Percentiles rank a stretch among this genome's conserved stretches.
These are phyloP conservation scores for Monilinia aucupariae DNA, from an alignment of 2,329 filamentous ascomycete genomes.

Conservation along the genomic window DNA sequence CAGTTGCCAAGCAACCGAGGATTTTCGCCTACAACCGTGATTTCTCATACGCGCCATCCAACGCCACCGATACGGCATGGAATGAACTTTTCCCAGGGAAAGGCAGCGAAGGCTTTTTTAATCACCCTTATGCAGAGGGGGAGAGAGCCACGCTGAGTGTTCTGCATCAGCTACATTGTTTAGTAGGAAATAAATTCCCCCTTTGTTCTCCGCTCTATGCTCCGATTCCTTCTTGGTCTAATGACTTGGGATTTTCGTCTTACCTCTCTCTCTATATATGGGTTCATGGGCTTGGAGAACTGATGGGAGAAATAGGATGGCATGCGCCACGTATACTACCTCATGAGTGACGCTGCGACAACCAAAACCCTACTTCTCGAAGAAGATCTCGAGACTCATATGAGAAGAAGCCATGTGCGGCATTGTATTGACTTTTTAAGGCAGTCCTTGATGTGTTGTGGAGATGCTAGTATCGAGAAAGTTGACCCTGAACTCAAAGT, in stretches of 20 bases:
- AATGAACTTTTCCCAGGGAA: background rate
- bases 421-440: slow-evolving; percentile 23
- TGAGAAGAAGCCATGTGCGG: slow-evolving; percentile 4
- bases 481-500: background rate
- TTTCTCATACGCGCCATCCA: slow-evolving; percentile 9
- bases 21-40: background rate
- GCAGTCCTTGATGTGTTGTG: slow-evolving; percentile 21
- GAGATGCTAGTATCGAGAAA: slow-evolving; percentile 17
- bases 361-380: background rate
- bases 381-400: background rate
- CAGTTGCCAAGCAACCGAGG: background rate
- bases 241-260: too few relatives aligned
- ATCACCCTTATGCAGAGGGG: background rate
- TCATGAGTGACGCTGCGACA: background rate
- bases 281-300: too few relatives aligned
- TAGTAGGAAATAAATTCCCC: background rate
- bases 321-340: background rate
- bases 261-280: too few relatives aligned
- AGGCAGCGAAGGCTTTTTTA: background rate
- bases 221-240: background rate
- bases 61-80: slow-evolving; percentile 1
- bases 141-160: slow-evolving; percentile 5
- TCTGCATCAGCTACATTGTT: slow-evolving; percentile 9
- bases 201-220: background rate
- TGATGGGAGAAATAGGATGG: background rate